Percentiles rank a stretch among this genome's conserved stretches.
These are phyloP conservation scores for Amanita exitialis DNA, from an alignment of 768 basidiomycete genomes.

Conservation along the genomic window DNA sequence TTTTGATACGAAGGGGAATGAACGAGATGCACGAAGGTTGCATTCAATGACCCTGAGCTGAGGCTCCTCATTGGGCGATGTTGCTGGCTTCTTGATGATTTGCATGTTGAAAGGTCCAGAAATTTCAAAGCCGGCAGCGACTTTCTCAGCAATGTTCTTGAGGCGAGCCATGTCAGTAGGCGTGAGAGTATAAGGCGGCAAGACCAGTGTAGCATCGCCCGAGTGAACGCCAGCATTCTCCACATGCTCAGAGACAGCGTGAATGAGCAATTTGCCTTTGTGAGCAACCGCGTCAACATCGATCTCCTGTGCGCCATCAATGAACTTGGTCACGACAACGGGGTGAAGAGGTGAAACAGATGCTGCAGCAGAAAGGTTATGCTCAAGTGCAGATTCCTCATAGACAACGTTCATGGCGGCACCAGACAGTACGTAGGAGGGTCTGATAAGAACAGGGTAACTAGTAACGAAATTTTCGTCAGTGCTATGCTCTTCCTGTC, in stretches of 20 bases:
- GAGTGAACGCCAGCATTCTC: slow-evolving; percentile 99
- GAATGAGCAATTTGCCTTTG: slow-evolving; percentile 84
- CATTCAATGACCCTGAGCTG: slow-evolving; percentile 97
- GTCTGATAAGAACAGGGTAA: slow-evolving; percentile 96
- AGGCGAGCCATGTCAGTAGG: slow-evolving; percentile 74
- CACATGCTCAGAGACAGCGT: slow-evolving; percentile 96
- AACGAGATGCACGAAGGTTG: slow-evolving; percentile 94
- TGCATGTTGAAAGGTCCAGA: slow-evolving; percentile 99
- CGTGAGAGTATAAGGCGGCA: slow-evolving; percentile 83
- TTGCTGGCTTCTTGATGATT: slow-evolving; percentile 76
- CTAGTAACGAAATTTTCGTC: slow-evolving; percentile 24
- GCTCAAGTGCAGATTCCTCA: slow-evolving; percentile 81
- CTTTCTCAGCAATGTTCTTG: slow-evolving; percentile 91
- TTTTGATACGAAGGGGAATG: slow-evolving; percentile 99
- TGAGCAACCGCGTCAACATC: slow-evolving; percentile 97
- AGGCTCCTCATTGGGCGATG: slow-evolving; percentile 33
- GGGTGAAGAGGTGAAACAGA: slow-evolving; percentile 95
- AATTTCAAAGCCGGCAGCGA: slow-evolving; percentile 90
- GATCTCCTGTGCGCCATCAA: slow-evolving; percentile 95
- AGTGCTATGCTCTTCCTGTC: background rate
- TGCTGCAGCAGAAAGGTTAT: slow-evolving; percentile 94
- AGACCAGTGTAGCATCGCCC: slow-evolving; percentile 94
- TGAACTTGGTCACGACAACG: slow-evolving; percentile 98
- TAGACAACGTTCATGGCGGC: slow-evolving; percentile 99
- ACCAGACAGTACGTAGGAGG: slow-evolving; percentile 96